A percentile compares a stretch with the other conserved stretches of the same genome.
These are phyloP conservation scores for Domatiomyces catenatus DNA, from an alignment of 2,329 filamentous ascomycete species.

Conservation along the genomic window DNA sequence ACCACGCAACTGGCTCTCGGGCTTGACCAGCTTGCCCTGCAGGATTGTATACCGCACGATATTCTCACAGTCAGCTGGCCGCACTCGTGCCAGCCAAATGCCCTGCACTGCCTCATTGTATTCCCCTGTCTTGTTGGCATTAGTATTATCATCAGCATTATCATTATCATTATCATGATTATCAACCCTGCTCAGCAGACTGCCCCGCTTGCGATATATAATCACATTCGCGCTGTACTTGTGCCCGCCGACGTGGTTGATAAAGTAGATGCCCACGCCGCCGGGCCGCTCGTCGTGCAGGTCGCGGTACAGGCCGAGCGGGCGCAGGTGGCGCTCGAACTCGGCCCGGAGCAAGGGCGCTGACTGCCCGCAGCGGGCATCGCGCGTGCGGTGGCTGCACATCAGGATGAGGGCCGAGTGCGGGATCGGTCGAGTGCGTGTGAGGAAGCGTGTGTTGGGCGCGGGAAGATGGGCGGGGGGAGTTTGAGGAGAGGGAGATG, in stretches of 20 bases:
- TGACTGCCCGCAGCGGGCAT: conserved; percentile 81
- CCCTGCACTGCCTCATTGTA: conserved; percentile 58
- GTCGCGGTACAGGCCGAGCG: conserved; percentile 71
- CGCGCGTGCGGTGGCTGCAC: conserved; percentile 76
- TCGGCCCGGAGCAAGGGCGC: conserved; percentile 79
- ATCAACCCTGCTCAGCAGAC: conserved; percentile 21
- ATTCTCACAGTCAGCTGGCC: conserved; percentile 83
- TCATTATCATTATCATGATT: conserved; percentile 16
- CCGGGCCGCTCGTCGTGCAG: conserved; percentile 76
- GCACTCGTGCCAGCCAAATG: conserved; percentile 77
- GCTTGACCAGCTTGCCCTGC: conserved; percentile 88
- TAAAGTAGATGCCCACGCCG: conserved; percentile 90
- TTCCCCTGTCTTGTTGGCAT: conserved; percentile 24
- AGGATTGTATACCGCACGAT: conserved; percentile 77
- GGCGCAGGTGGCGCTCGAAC: conserved; percentile 74
- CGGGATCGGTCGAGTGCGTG: conserved; percentile 44
- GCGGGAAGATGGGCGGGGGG: conserved; percentile 3
- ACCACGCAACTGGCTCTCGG: conserved; percentile 66
- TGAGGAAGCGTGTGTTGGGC: conserved; percentile 7
- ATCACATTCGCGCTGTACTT: conserved; percentile 94
- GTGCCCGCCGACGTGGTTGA: conserved; percentile 89
- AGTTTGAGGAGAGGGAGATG: conserved; percentile 2
- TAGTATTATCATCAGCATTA: conserved; percentile 14
- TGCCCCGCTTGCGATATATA: conserved; percentile 55
- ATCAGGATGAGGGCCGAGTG: conserved; percentile 73